Conservation (phyloP, 768 basidiomycete species). For the Suillus fuscotomentosus region DNA sequence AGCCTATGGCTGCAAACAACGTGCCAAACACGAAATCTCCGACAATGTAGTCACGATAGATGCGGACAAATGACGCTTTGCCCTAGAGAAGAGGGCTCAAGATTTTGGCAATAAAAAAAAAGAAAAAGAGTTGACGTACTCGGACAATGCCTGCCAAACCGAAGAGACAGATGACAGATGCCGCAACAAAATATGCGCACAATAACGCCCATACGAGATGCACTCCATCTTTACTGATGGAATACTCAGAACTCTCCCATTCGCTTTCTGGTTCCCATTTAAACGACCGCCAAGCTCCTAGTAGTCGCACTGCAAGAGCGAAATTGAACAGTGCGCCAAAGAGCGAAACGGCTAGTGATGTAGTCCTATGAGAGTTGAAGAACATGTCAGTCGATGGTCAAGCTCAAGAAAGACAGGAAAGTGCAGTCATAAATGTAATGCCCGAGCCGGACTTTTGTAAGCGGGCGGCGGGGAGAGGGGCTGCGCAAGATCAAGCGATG, state of each 20-base stretch:
- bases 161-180: conserved; percentile 59
- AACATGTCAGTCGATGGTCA: conserved; percentile 6
- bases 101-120: not conserved
- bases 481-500: not conserved
- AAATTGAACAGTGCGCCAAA: conserved; percentile 41
- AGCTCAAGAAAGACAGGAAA: conserved; percentile 9
- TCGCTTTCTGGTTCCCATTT: conserved; percentile 48
- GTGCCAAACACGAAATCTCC: conserved; percentile 75
- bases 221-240: conserved; percentile 41
- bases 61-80: conserved; percentile 63
- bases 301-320: conserved; percentile 38
- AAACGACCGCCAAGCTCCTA: conserved; percentile 43
- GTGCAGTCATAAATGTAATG: not conserved
- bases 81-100: conserved; percentile 37
- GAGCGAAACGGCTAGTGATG: conserved; percentile 36
- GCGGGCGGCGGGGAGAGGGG: conserved; percentile 7
- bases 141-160: conserved; percentile 71
- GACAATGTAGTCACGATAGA: conserved; percentile 81
- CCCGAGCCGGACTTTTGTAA: conserved; percentile 10
- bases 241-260: conserved; percentile 44
- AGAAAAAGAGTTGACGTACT: conserved; percentile 38
- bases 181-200: conserved; percentile 63
- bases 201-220: conserved; percentile 59
- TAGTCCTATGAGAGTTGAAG: conserved; percentile 26
- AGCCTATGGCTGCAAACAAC: conserved; percentile 52